Evolutionary conservation across 345 rosid genomes (phyloP).

Genomic region (Syzygium aromaticum): DNA sequence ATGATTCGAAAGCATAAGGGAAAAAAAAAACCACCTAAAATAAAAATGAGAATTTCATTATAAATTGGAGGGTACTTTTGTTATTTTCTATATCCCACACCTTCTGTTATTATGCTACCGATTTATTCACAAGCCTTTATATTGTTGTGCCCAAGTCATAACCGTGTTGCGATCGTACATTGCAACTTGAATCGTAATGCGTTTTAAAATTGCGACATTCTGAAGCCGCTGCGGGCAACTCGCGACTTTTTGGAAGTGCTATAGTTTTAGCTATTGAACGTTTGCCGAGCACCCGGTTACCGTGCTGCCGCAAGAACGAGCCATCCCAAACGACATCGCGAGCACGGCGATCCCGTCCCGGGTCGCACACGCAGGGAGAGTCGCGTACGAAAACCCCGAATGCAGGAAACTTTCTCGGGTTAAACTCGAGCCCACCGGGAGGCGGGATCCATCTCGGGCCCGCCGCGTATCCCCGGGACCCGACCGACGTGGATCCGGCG

Average conservation of each 20-base stretch:
- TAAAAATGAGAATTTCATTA: not conserved
- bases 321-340: fast-evolving
- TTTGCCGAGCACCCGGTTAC: no score
- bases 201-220: not conserved
- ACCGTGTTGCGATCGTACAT: not conserved
- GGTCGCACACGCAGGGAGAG: no score
- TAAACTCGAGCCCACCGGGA: not conserved
- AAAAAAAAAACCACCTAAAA: not conserved
- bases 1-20: not conserved
- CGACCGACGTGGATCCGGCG: not conserved
- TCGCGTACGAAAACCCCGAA: not conserved
- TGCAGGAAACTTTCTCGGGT: not conserved
- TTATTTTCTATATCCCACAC: not conserved
- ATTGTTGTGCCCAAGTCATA: fast-evolving
- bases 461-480: no score
- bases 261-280: fast-evolving
- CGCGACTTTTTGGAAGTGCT: not conserved
- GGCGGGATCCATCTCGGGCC: not conserved
- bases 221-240: not conserved
- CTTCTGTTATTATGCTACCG: not conserved
- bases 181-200: fast-evolving
- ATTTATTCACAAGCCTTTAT: fast-evolving
- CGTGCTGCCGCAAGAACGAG: fast-evolving
- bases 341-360: not conserved
- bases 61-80: not conserved